phyloP scores from a whole-genome alignment of 2,329 filamentous ascomycete genomes.

The Teratosphaeria destructans region DNA sequence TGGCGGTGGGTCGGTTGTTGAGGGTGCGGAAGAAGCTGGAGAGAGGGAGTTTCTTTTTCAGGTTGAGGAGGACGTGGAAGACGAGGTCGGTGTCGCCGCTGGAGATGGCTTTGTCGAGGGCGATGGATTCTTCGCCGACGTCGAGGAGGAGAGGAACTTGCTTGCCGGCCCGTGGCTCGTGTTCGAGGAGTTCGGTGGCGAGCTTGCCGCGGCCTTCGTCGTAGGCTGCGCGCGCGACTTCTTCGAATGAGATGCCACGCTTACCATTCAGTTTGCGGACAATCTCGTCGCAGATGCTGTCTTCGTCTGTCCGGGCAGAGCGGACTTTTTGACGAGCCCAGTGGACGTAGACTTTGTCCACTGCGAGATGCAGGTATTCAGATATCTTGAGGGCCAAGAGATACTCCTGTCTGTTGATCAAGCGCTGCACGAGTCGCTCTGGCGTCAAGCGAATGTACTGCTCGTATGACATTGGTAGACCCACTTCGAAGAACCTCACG shows the following conservation, averaged over 20 bases:
- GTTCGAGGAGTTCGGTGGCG: slow-evolving; percentile 81
- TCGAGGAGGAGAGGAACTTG: slow-evolving; percentile 86
- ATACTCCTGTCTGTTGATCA: slow-evolving; percentile 85
- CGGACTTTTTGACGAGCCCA: slow-evolving; percentile 96
- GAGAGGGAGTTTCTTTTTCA: slow-evolving; percentile 83
- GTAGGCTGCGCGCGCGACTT: slow-evolving; percentile 84
- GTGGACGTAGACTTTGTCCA: slow-evolving; percentile 86
- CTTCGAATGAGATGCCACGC: slow-evolving; percentile 87
- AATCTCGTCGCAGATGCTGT: slow-evolving; percentile 73
- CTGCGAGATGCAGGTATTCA: slow-evolving; percentile 73
- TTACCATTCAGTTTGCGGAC: slow-evolving; percentile 81
- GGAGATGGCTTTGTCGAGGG: slow-evolving; percentile 91
- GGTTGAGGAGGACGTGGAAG: slow-evolving; percentile 74
- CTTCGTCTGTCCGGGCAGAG: slow-evolving; percentile 72
- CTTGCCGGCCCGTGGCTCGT: slow-evolving; percentile 88
- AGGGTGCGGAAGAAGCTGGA: slow-evolving; percentile 88
- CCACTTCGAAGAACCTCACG: slow-evolving; percentile 81
- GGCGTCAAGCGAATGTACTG: slow-evolving; percentile 87
- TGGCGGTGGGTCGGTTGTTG: slow-evolving; percentile 73
- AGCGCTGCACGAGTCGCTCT: slow-evolving; percentile 72
- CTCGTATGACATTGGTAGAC: slow-evolving; percentile 81
- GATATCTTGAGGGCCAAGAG: slow-evolving; percentile 81
- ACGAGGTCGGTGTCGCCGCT: slow-evolving; percentile 90
- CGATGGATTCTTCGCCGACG: slow-evolving; percentile 93
- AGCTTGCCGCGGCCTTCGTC: slow-evolving; percentile 85